Evolutionary conservation across 1,139 yeast species (phyloP), one percentile per base, ranked within the genome.

Genomic region (Chernovozyma aurita): DNA sequence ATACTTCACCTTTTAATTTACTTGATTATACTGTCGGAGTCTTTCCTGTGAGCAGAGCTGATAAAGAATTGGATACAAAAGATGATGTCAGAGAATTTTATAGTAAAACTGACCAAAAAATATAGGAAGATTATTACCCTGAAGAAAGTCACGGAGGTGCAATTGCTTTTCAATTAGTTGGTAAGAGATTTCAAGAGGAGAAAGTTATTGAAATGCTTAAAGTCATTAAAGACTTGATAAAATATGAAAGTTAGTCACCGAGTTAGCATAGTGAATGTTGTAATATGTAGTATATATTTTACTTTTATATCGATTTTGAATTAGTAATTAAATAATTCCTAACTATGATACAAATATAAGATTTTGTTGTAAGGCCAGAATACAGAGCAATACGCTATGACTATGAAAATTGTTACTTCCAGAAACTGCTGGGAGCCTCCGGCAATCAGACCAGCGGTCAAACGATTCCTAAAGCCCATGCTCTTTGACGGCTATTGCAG

Each of bases 101-200:
- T 38, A 46, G 46, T 33, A 37, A 39, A 2, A 43, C 49, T 5
- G 60, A 55, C 38, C 42, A 39, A 21, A 43, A 44, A 30, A 44
- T 53, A 14, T 53, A 56, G 56, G 40, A 44, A 13, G 60, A 65
- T 44, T 82, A 80, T 55, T 65, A 79, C 43, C 76, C 85, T 2
- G 69, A 61, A 35, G 70, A 73, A 43, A 66, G 71, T 56, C 73
- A 78, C 42, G 81, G 82, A 0, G 76, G 81, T 47, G 86, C 87
- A 1, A 82, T 80, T 7, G 76, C 81, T 16, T 65, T 80, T 18
- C 88, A 82, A 57, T 61, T 82, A 4, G 73, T 80, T 9, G 77
- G 82, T 5, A 66, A 65, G 41, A 64, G 79, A 37, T 67, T 71
- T 35, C 74, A 77, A 46, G 90, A 82, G 46, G 90, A 82, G 52